Conservation (phyloP, 1,284 basidiomycete species). For the Coniferiporia weirii region DNA sequence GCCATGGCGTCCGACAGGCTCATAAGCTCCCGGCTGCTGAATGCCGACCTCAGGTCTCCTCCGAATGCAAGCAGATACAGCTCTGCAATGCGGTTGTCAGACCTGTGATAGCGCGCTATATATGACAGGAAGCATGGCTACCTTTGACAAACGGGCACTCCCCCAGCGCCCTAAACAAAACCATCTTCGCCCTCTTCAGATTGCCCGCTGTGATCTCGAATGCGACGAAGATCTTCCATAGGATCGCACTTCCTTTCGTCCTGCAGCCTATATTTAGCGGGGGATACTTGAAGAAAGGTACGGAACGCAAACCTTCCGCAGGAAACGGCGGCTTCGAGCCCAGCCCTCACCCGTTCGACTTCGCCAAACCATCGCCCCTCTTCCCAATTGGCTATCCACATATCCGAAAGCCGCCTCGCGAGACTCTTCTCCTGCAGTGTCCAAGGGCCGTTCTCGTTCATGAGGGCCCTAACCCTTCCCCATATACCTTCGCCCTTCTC, state of each 20-base stretch:
- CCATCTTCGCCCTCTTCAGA: slow-evolving; percentile 61
- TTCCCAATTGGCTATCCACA: slow-evolving; percentile 78
- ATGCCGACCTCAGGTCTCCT: slow-evolving; percentile 56
- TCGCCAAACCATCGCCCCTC: slow-evolving; percentile 62
- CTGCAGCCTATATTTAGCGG: slow-evolving; percentile 33
- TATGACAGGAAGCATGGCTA: slow-evolving; percentile 24
- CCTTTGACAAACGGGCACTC: slow-evolving; percentile 81
- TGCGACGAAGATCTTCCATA: slow-evolving; percentile 82
- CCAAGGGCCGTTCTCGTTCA: slow-evolving; percentile 39
- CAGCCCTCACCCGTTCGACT: slow-evolving; percentile 61
- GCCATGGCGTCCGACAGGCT: slow-evolving; percentile 73
- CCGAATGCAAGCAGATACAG: slow-evolving; percentile 85
- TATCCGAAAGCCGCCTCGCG: slow-evolving; percentile 53
- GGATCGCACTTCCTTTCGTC: slow-evolving; percentile 56
- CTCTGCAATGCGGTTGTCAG: slow-evolving; percentile 40
- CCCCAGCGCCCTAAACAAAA: slow-evolving; percentile 77
- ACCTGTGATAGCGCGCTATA: slow-evolving; percentile 8
- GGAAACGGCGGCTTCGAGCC: slow-evolving; percentile 56
- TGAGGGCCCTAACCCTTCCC: slow-evolving; percentile 55
- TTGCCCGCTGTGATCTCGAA: slow-evolving; percentile 71
- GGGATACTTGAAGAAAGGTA: slow-evolving; percentile 2
- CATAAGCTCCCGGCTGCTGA: slow-evolving; percentile 63
- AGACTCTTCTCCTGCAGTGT: slow-evolving; percentile 46
- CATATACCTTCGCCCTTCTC: slow-evolving; percentile 73
- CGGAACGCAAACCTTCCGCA: slow-evolving; percentile 49